Base-by-base conservation (phyloP, 139 green algal species). In the Asterochloris sp. region DNA sequence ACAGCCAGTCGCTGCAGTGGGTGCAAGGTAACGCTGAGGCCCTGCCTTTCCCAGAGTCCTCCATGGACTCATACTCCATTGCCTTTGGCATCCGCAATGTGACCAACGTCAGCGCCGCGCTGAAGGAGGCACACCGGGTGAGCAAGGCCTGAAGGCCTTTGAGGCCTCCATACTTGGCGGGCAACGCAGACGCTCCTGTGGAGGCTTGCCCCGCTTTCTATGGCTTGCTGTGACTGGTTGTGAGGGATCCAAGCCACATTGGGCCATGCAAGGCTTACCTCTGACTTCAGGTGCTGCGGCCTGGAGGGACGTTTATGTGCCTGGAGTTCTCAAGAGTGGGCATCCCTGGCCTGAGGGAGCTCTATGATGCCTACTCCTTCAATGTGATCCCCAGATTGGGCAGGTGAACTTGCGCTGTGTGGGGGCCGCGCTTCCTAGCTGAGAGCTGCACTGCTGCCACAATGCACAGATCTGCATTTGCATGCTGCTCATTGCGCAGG, bases 21-120 rank as follows among this genome's bases (percentile, higher is more conserved):
- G 86, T 96, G 64, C 85, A 94, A 71, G 96, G 92, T 62, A 94
- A 98, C 83, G 97, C 97, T 6, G 95, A 99, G 91, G 23, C 77
- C 26, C 89, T 99, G 64, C 91, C 94, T 9, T 95, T 98, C 47
- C 69, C 84, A 0, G 90, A 96, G 62, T 76, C 74, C 29, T 85
- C 38, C 26, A 91, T 98, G 60, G 97, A 99, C 85, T 86, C 83
- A 0, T 99, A 99, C 92, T 98, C 97, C 47, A 94, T 99, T 19
- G 95, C 96, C 0, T 99, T 99, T 83, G 97, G 97, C 60, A 98
- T 99, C 74, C 91, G 97, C 62, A 99, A 99, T 85, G 93, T 98
- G 16, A 99, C 97, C 4, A 81, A 96, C 86, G 86, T 92, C 0
- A 76, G 89, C 10, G 89, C 87, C 8, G 97, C 94, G 1, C 88